Base-by-base conservation (phyloP, 2,329 filamentous ascomycete species). In the Penicillium sp. region DNA sequence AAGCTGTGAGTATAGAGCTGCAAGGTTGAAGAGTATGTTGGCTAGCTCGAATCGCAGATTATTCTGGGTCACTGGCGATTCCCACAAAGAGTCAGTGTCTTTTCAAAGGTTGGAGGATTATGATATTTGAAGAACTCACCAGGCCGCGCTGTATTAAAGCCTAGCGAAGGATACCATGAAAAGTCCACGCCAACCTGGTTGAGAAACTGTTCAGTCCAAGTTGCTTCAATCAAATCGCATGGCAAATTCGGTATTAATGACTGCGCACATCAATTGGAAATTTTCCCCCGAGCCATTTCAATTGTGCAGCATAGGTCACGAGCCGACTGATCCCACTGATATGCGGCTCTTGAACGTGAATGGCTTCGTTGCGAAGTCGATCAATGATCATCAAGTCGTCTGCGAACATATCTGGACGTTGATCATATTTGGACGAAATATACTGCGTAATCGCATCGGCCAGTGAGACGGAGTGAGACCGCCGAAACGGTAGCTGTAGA, bases 371-470 rank as follows among this genome's bases (percentile, higher is more conserved):
- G 4, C 93, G 84, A 49, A 97, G 74, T 42, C 81, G 76, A 65
- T 97, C 90, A 62, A 98, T 90, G 56, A 86, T 80, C 64, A 90
- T 83, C 49, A 95, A 82, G 73, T 98, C 93, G 55, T 88, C 80
- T 54, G 83, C 82, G 71, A 98, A 98, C 85, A 95, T 95, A 69
- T 96, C 90, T 32, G 93, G 91, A 66, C 95, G 91, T 68, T 98
- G 93, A 70, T 97, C 91, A 84, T 97, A 97, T 78, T 97, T 96
- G 69, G 83, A 85, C 52, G 90, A 95, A 64, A 98, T 97, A 74
- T 98, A 97, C 66, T 93, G 85, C 56, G 88, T 89, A 66, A 98
- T 90, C 43, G 90, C 86, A 52, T 82, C 77, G 47, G 88, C 86
- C 52, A 97, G 79, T 50, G 85, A 86, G 36, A 95, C 77, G 48